Evolutionary conservation across 1,284 basidiomycete species (phyloP).

Genomic region (Kwoniella shivajii): DNA sequence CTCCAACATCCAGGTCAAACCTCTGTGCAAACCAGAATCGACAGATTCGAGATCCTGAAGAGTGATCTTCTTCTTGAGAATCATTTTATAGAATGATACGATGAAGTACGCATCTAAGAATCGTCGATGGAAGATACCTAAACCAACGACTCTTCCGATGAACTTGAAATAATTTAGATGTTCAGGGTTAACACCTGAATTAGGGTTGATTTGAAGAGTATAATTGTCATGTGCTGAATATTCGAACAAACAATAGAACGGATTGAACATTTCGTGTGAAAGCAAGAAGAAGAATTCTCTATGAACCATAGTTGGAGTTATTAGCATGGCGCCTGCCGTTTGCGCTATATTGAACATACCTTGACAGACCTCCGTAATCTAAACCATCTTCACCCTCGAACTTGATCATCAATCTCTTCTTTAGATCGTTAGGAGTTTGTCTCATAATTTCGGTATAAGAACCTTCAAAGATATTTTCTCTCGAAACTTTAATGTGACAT

Average conservation of each 20-base stretch:
- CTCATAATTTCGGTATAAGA: slow-evolving; percentile 93
- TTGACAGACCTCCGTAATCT: slow-evolving; percentile 96
- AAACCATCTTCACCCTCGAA: slow-evolving; percentile 98
- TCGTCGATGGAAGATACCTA: slow-evolving; percentile 96
- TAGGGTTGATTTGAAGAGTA: slow-evolving; percentile 97
- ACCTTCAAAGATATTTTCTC: slow-evolving; percentile 94
- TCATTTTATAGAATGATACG: slow-evolving; percentile 99
- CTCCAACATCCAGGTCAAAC: slow-evolving; percentile 97
- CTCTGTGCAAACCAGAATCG: slow-evolving; percentile 86
- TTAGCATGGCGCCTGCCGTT: not conserved
- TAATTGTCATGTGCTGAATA: slow-evolving; percentile 99
- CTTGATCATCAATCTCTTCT: slow-evolving; percentile 96
- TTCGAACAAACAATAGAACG: slow-evolving; percentile 99
- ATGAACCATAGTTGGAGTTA: slow-evolving; percentile 4
- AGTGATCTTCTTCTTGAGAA: slow-evolving; percentile 81
- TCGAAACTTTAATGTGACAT: slow-evolving; percentile 93
- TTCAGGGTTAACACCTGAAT: slow-evolving; percentile 96
- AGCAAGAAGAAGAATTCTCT: slow-evolving; percentile 99
- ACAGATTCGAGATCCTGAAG: slow-evolving; percentile 87
- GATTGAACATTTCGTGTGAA: slow-evolving; percentile 97
- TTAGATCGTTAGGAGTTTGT: slow-evolving; percentile 88
- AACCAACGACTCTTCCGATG: slow-evolving; percentile 88
- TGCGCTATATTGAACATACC: too few relatives aligned
- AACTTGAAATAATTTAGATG: slow-evolving; percentile 99
- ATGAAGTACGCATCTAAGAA: slow-evolving; percentile 99